A percentile compares a stretch with the other conserved stretches of the same genome.
Evolutionary conservation across 164 flowering plant species (phyloP).

Genomic region (Tetrastigma voinierianum): DNA sequence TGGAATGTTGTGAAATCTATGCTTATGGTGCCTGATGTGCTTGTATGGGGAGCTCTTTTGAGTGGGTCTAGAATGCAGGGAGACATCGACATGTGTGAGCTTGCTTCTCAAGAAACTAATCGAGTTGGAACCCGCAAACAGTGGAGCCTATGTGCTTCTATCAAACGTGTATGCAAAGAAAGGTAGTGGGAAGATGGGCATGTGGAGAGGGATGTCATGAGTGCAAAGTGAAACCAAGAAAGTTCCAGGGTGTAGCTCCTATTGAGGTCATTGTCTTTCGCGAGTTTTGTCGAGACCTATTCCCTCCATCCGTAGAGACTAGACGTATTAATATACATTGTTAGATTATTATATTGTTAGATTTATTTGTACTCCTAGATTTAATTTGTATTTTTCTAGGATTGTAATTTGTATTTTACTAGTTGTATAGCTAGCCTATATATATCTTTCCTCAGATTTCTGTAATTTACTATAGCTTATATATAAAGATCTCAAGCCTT

Average conservation of each 20-base stretch:
- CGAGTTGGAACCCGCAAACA: slow-evolving; percentile 31
- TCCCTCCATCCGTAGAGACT: no score
- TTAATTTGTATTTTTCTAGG: no score
- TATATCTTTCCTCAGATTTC: no score
- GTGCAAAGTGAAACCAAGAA: slow-evolving; percentile 25
- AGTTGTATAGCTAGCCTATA: no score
- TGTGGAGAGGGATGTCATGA: slow-evolving; percentile 37
- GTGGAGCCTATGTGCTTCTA: slow-evolving; percentile 38
- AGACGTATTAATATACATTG: no score
- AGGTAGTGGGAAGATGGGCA: slow-evolving; percentile 35
- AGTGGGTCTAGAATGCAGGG: slow-evolving; percentile 35
- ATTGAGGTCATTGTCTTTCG: no score
- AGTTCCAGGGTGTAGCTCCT: slow-evolving; percentile 41
- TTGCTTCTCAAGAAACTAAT: slow-evolving; percentile 25
- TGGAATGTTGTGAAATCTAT: slow-evolving; percentile 25
- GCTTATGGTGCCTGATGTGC: slow-evolving; percentile 47
- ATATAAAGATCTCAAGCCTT: no score
- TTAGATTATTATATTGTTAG: no score
- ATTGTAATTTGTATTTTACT: no score
- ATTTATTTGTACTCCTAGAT: no score
- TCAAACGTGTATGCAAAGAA: slow-evolving; percentile 42
- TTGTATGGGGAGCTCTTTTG: slow-evolving; percentile 45
- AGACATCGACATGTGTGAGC: slow-evolving; percentile 29
- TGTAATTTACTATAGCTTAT: no score
- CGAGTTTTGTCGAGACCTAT: no score